Evolutionary conservation across 345 rosid genomes (phyloP).

Genomic region (Gossypium turneri): DNA sequence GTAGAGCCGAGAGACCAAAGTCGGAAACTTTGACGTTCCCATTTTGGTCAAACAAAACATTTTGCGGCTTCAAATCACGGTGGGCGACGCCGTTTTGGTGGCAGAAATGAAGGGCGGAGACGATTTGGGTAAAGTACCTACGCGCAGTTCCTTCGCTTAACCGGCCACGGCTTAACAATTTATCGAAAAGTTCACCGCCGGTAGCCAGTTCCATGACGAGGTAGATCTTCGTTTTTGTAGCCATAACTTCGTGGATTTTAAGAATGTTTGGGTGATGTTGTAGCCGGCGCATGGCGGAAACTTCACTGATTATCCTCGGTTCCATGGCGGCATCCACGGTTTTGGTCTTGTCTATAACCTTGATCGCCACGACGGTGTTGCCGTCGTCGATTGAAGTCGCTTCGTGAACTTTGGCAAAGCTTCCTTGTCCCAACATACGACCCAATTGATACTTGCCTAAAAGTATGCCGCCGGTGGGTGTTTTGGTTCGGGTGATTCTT

Average conservation of each 20-base stretch:
- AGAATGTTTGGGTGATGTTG: background rate
- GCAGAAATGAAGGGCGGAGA: background rate
- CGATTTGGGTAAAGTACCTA: background rate
- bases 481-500: slow-evolving; percentile 6
- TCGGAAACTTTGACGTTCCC: background rate
- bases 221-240: background rate
- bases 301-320: background rate
- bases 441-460: slow-evolving; percentile 64
- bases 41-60: background rate
- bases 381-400: background rate
- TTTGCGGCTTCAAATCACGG: background rate
- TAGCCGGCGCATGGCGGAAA: background rate
- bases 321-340: background rate
- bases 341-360: background rate
- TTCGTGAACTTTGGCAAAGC: background rate
- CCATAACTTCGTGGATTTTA: background rate
- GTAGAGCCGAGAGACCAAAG: background rate
- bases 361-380: background rate
- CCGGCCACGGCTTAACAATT: background rate
- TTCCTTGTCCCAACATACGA: slow-evolving; percentile 3
- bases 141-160: background rate
- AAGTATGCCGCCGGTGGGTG: slow-evolving; percentile 24
- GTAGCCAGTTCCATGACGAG: background rate
- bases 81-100: background rate
- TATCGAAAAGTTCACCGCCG: background rate